These are phyloP conservation scores for Fonsecaea monophora DNA, from an alignment of 2,329 filamentous ascomycete species.

Conservation along the genomic window DNA sequence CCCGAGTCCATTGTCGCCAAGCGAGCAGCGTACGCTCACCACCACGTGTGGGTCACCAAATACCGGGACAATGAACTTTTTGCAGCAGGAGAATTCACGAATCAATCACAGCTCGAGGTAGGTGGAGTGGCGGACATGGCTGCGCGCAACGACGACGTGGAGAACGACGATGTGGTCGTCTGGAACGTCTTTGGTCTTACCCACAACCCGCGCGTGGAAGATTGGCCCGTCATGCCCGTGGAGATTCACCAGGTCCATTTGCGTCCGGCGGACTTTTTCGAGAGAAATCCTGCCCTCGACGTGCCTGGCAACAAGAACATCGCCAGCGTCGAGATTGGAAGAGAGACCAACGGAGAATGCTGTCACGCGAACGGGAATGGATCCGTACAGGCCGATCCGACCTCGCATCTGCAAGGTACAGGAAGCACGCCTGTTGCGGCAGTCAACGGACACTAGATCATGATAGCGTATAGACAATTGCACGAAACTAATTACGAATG, in stretches of 20 bases:
- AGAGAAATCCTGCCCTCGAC: constrained; percentile 59
- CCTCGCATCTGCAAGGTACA: constrained; percentile 30
- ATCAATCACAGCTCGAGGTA: constrained; percentile 53
- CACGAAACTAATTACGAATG: no score
- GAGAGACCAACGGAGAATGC: constrained; percentile 27
- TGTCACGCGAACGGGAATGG: constrained; percentile 24
- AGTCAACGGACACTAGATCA: constrained; percentile 29
- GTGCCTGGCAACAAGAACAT: constrained; percentile 53
- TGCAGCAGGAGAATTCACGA: constrained; percentile 57
- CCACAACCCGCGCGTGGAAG: constrained; percentile 59
- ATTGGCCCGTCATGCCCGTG: constrained; percentile 58
- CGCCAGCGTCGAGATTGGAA: constrained; percentile 39
- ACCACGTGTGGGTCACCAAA: constrained; percentile 60
- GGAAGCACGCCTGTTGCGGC: constrained; percentile 25
- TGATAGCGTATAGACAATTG: constrained; percentile 5
- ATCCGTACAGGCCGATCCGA: constrained; percentile 25
- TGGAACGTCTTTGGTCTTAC: constrained; percentile 60
- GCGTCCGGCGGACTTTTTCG: constrained; percentile 61
- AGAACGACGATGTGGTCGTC: constrained; percentile 56
- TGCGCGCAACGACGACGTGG: constrained; percentile 50
- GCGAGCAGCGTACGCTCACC: constrained; percentile 57
- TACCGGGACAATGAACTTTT: constrained; percentile 58
- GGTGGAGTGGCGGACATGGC: constrained; percentile 55
- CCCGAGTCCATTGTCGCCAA: constrained; percentile 52
- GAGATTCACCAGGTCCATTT: constrained; percentile 57